Conservation (phyloP, 2,329 filamentous ascomycete species). For the Teratosphaeria nubilosa region DNA sequence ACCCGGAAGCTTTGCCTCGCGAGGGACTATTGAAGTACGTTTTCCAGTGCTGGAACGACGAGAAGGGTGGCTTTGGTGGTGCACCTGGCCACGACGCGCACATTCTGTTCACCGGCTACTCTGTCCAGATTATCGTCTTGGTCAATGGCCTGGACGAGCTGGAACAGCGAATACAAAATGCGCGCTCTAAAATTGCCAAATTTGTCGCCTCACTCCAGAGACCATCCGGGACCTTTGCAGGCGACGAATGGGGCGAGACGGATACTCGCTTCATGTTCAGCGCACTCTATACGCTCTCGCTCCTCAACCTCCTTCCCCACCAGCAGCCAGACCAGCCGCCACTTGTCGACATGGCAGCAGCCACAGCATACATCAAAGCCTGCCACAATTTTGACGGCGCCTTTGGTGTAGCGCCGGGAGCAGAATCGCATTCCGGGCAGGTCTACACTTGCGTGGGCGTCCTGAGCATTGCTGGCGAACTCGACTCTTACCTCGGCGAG, state of each 20-base stretch:
- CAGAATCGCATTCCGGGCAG: slow-evolving; percentile 90
- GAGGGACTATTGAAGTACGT: slow-evolving; percentile 81
- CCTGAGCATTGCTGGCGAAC: slow-evolving; percentile 67
- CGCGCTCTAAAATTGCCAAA: slow-evolving; percentile 62
- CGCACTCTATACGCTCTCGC: slow-evolving; percentile 78
- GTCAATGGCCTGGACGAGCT: slow-evolving; percentile 77
- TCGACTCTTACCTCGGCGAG: slow-evolving; percentile 62
- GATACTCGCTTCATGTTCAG: slow-evolving; percentile 93
- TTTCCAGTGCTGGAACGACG: slow-evolving; percentile 83
- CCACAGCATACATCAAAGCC: slow-evolving; percentile 65
- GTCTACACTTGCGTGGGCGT: slow-evolving; percentile 91
- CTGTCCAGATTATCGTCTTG: slow-evolving; percentile 83
- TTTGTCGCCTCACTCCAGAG: slow-evolving; percentile 82
- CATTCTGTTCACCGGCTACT: slow-evolving; percentile 91
- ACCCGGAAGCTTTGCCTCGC: slow-evolving; percentile 70
- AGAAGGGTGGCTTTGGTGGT: slow-evolving; percentile 75
- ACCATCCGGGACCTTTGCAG: slow-evolving; percentile 71
- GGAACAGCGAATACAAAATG: slow-evolving; percentile 55
- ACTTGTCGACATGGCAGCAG: slow-evolving; percentile 67
- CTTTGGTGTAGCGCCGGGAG: slow-evolving; percentile 79
- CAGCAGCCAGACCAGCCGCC: slow-evolving; percentile 17
- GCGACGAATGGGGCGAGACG: slow-evolving; percentile 92
- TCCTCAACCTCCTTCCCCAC: slow-evolving; percentile 58
- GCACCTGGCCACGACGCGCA: slow-evolving; percentile 92
- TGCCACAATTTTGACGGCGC: slow-evolving; percentile 93